Base-by-base conservation (phyloP, 2,329 filamentous ascomycete genomes). In the Neopestalotiopsis rosae region DNA sequence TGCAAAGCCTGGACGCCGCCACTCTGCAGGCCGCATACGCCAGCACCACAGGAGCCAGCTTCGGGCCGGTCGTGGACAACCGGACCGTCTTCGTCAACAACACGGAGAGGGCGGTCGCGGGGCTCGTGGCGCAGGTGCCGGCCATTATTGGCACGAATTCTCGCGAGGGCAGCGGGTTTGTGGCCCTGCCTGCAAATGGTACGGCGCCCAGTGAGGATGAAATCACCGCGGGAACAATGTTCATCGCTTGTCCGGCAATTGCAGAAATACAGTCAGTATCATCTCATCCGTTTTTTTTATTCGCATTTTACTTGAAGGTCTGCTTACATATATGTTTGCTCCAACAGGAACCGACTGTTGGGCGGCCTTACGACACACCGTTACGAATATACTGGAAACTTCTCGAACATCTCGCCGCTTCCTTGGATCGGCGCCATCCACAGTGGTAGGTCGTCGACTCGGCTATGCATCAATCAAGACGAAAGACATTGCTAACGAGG, bases 321-420 rank as follows among this genome's bases (percentile, higher is more conserved):
- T n/a, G n/a, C n/a, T n/a, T 34, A 34, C 45, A 10, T 3, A 13
- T 3, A 12, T 32, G 1, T 34, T 5, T 34, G 49, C 6, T 38
- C 34, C 34, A 34, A 13, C 30, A 32, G 42, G 30, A 34, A 45
- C 13, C 40, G 56, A 10, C 13, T 42, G 28, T 13, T n/a, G 10
- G 49, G 40, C 61, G 30, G 34, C 12, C 61, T 49, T 17, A 72
- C 67, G 57, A 81, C 79, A 0, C 80, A 79, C 67, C 75, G 78
- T 38, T 81, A 80, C 69, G 72, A 78, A 61, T 80, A 81, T 65
- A 72, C 75, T 3, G 79, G 79, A 10, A 81, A 81, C 68, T 81
- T 80, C 63, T 76, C 72, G 45, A 78, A 77, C 65, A 71, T 81
- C 24, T 76, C 76, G 5, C 78, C 79, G 45, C 69, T 76, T 34